Base-by-base conservation (phyloP, 140 eudicot species). In the Oenanthe javanica region DNA sequence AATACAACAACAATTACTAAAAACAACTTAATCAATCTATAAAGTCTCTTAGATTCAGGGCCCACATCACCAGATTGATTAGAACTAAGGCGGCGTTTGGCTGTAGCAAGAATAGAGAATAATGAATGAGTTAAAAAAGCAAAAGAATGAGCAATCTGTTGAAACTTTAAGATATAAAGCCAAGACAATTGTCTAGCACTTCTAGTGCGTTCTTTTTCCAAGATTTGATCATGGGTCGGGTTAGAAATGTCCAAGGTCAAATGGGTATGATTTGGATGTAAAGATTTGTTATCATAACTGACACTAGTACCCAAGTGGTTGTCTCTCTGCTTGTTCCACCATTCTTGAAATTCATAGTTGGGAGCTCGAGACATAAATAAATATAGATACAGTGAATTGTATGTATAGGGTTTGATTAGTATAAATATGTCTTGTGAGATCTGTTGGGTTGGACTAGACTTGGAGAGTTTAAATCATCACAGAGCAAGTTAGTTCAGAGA, bases 321-420 rank as follows among this genome's bases (percentile, higher is more conserved):
- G 47, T 86, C 85, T 42, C 88, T 81, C 61, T 92, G 97, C 81
- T 90, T 87, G 88, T 87, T 93, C 97, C 97, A 93, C 96, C 96
- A 93, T 85, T 93, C 84, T 77, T 93, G 97, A 81, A 93, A 93
- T 84, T 93, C 97, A 71, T 86, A 61, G 84, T 93, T 88, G 43
- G 91, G 96, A 59, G 90, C 88, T 8, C 92, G 94, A 93, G 97
- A 89, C 97, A 93, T 92, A 63, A 48, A 54, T 64, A 43, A 36
- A 54, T 64, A 8, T 43, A 43, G 27, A 42, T 11, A 73, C 12
- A 73, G 2, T 3, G 77, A 74, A 74, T 11, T 74, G 27, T 43
- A 21, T 43, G 16, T 72, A 9, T 43, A 31, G 9, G 38, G 54
- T 7, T 45, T 9, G 77, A 66, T 66, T 27, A 27, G 40, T 66